A percentile compares a stretch with the other conserved stretches of the same genome.
Conservation (phyloP, 1,139 yeast genomes). For the Taphrina deformans region DNA sequence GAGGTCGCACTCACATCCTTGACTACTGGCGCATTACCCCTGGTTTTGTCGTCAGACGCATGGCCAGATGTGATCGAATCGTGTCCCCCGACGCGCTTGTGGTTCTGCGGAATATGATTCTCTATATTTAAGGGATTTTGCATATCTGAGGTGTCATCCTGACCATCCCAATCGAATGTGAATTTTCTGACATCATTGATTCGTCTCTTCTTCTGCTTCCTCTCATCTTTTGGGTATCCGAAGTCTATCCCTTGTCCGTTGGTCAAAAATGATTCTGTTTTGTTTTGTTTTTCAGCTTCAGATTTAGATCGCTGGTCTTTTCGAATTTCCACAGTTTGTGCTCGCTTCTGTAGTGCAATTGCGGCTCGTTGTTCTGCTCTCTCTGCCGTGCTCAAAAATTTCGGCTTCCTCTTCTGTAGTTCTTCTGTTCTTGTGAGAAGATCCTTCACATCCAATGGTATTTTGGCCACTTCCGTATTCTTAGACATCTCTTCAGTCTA, state of each 20-base stretch:
- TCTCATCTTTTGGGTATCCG: background rate
- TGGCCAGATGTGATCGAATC: background rate
- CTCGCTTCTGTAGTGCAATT: conserved; percentile 43
- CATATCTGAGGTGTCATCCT: conserved; percentile 62
- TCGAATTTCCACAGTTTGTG: conserved; percentile 12
- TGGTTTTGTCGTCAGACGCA: conserved; percentile 10
- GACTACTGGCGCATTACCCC: background rate
- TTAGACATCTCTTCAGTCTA: background rate
- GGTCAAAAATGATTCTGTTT: background rate
- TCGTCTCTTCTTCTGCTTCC: conserved; percentile 37
- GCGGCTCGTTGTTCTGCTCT: conserved; percentile 49
- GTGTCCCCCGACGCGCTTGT: background rate
- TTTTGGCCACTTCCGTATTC: background rate
- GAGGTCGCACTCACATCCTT: background rate
- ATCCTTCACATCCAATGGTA: conserved; percentile 2
- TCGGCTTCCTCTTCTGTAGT: conserved; percentile 36
- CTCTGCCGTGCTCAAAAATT: conserved; percentile 51
- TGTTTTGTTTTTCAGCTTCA: background rate
- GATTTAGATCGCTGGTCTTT: background rate
- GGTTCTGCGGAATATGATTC: conserved; percentile 35
- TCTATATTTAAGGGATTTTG: conserved; percentile 41
- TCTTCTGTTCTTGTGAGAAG: conserved; percentile 15
- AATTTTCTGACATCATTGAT: conserved; percentile 48
- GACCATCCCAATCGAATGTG: conserved; percentile 67
- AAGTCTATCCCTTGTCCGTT: background rate